Evolutionary conservation across 441 rosid species (phyloP), one percentile per base, ranked within the genome.

Genomic region (Gossypium schwendimanii): DNA sequence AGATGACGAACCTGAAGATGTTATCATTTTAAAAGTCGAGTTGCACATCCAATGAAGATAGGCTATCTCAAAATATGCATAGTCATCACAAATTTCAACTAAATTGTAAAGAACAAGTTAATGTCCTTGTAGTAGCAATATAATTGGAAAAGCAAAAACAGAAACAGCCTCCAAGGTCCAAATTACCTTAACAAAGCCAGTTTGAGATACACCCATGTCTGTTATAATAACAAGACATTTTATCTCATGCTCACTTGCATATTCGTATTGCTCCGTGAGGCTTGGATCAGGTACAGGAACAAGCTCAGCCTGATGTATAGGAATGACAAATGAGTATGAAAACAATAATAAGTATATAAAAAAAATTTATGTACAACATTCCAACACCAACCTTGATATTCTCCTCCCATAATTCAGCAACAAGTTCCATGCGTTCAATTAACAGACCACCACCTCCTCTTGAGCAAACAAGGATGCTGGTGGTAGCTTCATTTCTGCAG

Each of bases 371-470:
- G n/a, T 45, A 7, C 24, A 54, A 55, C 18, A 45, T 45, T 66
- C 52, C 23, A 67, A 65, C 55, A 28, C 76, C 62, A 15, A 94
- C 98, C 97, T 88, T 94, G 73, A 94, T 89, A 78, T 88, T 87
- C 78, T 82, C 89, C 73, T 87, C 86, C 99, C 99, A 94, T 24
- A 94, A 84, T 78, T 91, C 92, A 62, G 94, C 87, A 79, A 82
- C 94, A 74, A 94, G 89, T 75, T 87, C 93, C 98, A 94, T 94
- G 70, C 99, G 96, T 78, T 94, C 92, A 71, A 81, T 81, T 83
- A 94, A 84, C 80, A 94, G 84, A 72, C 99, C 98, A 5, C 99
- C 99, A 2, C 99, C 99, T 75, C 99, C 99, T 83, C 87, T 89
- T 76, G 99, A 94, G 84, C 99, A 94, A 74, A 94, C 93, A 74